phyloP scores from a whole-genome alignment of 495 filamentous ascomycete species.

The Aspergillus biplanus region DNA sequence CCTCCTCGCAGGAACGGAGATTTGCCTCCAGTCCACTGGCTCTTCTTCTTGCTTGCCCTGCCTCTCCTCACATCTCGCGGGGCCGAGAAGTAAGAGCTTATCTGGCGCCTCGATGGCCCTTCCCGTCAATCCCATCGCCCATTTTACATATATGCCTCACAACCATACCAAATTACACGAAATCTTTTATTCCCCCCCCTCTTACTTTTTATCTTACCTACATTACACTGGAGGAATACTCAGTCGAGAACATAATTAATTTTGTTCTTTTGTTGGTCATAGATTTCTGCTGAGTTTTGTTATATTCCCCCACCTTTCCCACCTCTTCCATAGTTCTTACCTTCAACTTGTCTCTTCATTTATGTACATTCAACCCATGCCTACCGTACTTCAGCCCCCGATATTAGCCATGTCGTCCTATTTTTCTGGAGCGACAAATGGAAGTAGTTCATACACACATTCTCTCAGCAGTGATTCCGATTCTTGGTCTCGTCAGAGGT shows the following conservation, averaged over 20 bases:
- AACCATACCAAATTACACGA: conserved; percentile 1
- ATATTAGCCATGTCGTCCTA: conserved; percentile 41
- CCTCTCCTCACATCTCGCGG: conserved; percentile 20
- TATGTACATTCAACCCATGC: conserved; percentile 34
- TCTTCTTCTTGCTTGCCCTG: conserved; percentile 9
- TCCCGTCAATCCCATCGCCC: conserved; percentile 17
- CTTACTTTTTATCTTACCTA: conserved; percentile 5
- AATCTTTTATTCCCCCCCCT: conserved; percentile 4
- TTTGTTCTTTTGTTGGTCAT: conserved; percentile 7
- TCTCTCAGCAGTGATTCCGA: conserved; percentile 42
- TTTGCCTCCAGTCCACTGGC: conserved; percentile 14
- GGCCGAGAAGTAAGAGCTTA: conserved; percentile 24
- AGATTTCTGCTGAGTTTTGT: neutral
- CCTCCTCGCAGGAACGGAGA: conserved; percentile 22
- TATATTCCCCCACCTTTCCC: conserved; percentile 10
- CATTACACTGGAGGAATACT: conserved; percentile 3
- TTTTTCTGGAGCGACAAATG: conserved; percentile 37
- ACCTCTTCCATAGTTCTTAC: conserved; percentile 13
- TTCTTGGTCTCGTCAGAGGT: conserved; percentile 48
- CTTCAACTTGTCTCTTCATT: conserved; percentile 23
- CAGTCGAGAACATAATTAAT: conserved; percentile 8
- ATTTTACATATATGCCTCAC: conserved; percentile 24
- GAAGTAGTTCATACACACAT: conserved; percentile 37
- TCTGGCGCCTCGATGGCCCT: conserved; percentile 23
- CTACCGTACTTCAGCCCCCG: conserved; percentile 38